phyloP scores from a whole-genome alignment of 1,284 basidiomycete species.

The Porogramme epimiltina region DNA sequence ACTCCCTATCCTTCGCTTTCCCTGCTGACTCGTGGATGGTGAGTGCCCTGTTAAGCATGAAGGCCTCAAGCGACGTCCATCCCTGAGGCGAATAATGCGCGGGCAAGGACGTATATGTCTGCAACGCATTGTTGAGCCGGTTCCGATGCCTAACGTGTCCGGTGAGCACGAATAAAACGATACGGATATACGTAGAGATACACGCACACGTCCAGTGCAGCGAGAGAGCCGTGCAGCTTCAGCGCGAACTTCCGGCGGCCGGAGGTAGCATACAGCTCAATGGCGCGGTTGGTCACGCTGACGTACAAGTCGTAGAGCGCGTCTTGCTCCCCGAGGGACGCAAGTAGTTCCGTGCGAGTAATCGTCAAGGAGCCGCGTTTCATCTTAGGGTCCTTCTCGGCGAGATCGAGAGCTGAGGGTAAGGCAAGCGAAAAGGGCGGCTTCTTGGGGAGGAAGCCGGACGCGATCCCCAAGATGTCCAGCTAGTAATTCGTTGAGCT shows the following conservation, averaged over 20 bases:
- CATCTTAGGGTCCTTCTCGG: conserved; percentile 10
- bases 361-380: conserved; percentile 42
- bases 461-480: conserved; percentile 76
- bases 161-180: neutral
- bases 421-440: conserved; percentile 70
- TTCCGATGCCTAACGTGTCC: conserved; percentile 70
- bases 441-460: conserved; percentile 68
- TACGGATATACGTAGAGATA: neutral
- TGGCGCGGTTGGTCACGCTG: conserved; percentile 74
- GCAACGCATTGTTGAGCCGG: conserved; percentile 60
- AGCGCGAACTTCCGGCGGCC: conserved; percentile 84
- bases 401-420: conserved; percentile 19
- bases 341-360: conserved; percentile 65
- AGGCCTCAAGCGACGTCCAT: conserved; percentile 78
- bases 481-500: conserved; percentile 49
- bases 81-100: conserved; percentile 79
- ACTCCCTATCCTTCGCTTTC: conserved; percentile 66
- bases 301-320: conserved; percentile 79
- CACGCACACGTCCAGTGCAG: conserved; percentile 83
- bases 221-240: conserved; percentile 81
- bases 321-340: conserved; percentile 58
- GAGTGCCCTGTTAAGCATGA: conserved; percentile 72
- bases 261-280: conserved; percentile 80
- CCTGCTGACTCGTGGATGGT: conserved; percentile 59
- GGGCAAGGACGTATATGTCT: conserved; percentile 75